Evolutionary conservation across 1,139 yeast species (phyloP).

Genomic region (Pichia sp.): DNA sequence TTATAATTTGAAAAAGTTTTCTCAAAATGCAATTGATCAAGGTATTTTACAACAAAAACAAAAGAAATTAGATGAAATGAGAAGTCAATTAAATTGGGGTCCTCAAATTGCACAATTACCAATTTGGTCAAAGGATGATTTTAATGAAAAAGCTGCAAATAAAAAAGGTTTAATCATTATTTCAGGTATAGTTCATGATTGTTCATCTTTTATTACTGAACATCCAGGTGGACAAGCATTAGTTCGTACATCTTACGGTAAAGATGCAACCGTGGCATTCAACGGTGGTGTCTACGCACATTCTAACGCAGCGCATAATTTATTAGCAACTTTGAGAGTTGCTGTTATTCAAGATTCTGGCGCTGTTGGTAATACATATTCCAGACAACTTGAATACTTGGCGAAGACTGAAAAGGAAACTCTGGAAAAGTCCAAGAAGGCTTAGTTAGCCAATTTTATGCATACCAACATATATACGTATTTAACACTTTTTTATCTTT

Average conservation of each 20-base stretch:
- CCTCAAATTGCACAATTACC: conserved; percentile 78
- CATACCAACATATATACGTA: not conserved
- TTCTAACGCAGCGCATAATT: conserved; percentile 95
- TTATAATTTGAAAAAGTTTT: conserved; percentile 83
- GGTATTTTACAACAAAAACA: conserved; percentile 95
- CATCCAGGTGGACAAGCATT: conserved; percentile 98
- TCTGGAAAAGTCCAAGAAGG: conserved; percentile 5
- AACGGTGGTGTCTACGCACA: conserved; percentile 97
- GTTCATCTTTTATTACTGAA: conserved; percentile 73
- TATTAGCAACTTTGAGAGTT: conserved; percentile 91
- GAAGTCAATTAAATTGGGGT: conserved; percentile 86
- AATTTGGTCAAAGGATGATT: conserved; percentile 83
- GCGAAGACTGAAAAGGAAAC: conserved; percentile 35
- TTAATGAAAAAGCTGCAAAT: conserved; percentile 57
- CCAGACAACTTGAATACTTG: conserved; percentile 46
- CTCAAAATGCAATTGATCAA: conserved; percentile 94
- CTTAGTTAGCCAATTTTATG: not conserved
- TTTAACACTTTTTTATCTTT: not conserved
- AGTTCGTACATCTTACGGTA: conserved; percentile 80
- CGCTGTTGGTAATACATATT: conserved; percentile 47
- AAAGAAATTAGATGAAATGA: conserved; percentile 84
- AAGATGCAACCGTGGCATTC: conserved; percentile 95
- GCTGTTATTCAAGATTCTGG: conserved; percentile 76
- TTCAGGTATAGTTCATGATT: conserved; percentile 93
- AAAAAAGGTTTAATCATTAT: conserved; percentile 65